Evolutionary conservation across 164 flowering plant species (phyloP).

Genomic region (Taxillus chinensis): DNA sequence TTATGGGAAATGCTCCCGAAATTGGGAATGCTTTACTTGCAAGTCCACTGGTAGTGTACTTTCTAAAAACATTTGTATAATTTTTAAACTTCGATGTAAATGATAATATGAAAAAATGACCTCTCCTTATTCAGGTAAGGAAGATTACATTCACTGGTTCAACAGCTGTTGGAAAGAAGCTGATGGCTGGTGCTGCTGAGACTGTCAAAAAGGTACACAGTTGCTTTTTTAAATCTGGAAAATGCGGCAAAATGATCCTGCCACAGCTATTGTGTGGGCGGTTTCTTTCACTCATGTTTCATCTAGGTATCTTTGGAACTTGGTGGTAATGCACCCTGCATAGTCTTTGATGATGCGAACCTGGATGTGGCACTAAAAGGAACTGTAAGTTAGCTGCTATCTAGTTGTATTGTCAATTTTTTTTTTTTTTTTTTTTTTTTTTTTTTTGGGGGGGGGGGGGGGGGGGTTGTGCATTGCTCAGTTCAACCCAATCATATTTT

Average conservation of each 20-base stretch:
- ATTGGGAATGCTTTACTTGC: constrained; percentile 83
- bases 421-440: no score
- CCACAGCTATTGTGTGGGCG: constrained; percentile 2
- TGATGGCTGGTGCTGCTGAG: constrained; percentile 88
- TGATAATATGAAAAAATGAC: neutral
- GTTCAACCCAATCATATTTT: no score
- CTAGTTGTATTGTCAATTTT: neutral
- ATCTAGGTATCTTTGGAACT: constrained; percentile 87
- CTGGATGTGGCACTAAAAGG: constrained; percentile 95
- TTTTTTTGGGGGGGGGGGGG: no score
- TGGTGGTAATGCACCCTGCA: constrained; percentile 99
- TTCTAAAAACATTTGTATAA: neutral
- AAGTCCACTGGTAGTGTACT: constrained; percentile 55
- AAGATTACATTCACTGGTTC: constrained; percentile 98
- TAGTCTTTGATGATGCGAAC: constrained; percentile 94
- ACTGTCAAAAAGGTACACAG: constrained; percentile 80
- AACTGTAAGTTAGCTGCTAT: constrained; percentile 45
- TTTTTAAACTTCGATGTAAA: neutral
- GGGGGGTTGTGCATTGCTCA: no score
- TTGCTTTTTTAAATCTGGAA: neutral
- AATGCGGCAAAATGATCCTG: neutral
- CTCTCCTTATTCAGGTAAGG: constrained; percentile 47
- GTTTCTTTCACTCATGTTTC: constrained; percentile 3
- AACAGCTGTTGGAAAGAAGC: constrained; percentile 93
- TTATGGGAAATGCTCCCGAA: constrained; percentile 87